phyloP scores from a whole-genome alignment of 108 stramenopile species.

The Pseudonitzschia pungens region DNA sequence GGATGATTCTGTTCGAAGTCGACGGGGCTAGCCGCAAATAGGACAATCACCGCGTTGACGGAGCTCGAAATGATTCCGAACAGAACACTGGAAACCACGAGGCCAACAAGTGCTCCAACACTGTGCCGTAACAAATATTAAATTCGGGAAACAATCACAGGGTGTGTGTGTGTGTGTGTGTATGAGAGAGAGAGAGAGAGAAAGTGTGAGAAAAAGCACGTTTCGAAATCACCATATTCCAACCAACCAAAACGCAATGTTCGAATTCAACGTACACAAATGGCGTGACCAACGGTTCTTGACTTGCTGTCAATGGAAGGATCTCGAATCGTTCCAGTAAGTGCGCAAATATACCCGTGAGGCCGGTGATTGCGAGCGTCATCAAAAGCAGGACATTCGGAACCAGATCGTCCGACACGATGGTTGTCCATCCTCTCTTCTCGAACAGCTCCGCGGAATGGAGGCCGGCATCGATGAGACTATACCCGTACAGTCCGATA shows the following conservation, averaged over 20 bases:
- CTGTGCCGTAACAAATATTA: conserved; percentile 8
- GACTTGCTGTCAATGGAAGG: conserved; percentile 44
- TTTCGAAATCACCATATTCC: neutral
- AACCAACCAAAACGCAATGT: neutral
- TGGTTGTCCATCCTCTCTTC: conserved; percentile 81
- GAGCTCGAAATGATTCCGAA: conserved; percentile 78
- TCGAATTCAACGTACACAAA: conserved; percentile 50
- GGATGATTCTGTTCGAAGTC: conserved; percentile 87
- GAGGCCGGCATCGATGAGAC: conserved; percentile 69
- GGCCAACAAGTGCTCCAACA: conserved; percentile 70
- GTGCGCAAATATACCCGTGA: conserved; percentile 69
- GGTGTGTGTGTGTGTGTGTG: too few relatives aligned
- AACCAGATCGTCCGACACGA: conserved; percentile 87
- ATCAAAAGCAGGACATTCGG: conserved; percentile 74
- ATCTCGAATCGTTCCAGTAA: conserved; percentile 54
- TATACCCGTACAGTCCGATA: conserved; percentile 86
- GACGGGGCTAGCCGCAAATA: conserved; percentile 84
- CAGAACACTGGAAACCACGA: conserved; percentile 69
- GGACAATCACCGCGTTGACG: conserved; percentile 86
- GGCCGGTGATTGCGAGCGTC: conserved; percentile 71
- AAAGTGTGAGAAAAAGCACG: neutral
- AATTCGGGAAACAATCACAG: neutral
- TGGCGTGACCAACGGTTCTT: conserved; percentile 50
- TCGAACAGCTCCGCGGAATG: conserved; percentile 77
- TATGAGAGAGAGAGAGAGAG: neutral